Conservation (phyloP, 192 early-diverging fungal genomes). For the Coemansia biformis region DNA sequence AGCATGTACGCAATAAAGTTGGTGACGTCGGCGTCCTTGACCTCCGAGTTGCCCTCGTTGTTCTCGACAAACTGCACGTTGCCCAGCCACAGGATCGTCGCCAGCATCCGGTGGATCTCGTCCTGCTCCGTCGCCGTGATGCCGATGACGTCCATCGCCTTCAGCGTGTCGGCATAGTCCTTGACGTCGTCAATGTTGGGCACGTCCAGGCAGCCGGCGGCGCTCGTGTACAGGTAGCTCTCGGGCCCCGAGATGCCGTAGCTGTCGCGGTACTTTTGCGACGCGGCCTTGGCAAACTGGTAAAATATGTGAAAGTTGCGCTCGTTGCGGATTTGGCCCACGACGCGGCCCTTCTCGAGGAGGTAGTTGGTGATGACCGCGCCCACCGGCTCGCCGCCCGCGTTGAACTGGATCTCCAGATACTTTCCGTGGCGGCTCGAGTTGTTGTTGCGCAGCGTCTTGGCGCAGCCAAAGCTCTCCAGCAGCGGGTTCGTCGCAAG, state of each 20-base stretch:
- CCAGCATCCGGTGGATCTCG: slow-evolving; percentile 85
- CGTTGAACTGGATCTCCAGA: slow-evolving; percentile 96
- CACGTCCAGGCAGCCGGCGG: slow-evolving; percentile 72
- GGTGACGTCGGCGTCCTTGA: slow-evolving; percentile 60
- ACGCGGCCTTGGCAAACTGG: slow-evolving; percentile 77
- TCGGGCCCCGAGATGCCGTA: slow-evolving; percentile 70
- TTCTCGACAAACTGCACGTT: slow-evolving; percentile 87
- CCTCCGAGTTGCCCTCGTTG: slow-evolving; percentile 62
- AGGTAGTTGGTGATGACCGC: slow-evolving; percentile 98
- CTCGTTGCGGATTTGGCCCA: slow-evolving; percentile 88
- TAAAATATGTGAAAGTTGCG: slow-evolving; percentile 99
- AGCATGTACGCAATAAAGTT: slow-evolving; percentile 70
- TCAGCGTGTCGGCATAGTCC: slow-evolving; percentile 83
- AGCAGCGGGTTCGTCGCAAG: slow-evolving; percentile 97
- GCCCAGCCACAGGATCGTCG: slow-evolving; percentile 93
- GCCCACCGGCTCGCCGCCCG: slow-evolving; percentile 87
- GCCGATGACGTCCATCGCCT: slow-evolving; percentile 92
- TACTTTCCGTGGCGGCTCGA: slow-evolving; percentile 99
- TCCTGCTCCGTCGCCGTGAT: slow-evolving; percentile 74
- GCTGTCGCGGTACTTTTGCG: slow-evolving; percentile 62
- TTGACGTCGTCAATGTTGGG: slow-evolving; percentile 87
- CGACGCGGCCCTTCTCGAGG: slow-evolving; percentile 94
- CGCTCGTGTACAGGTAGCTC: slow-evolving; percentile 69
- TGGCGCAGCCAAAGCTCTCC: slow-evolving; percentile 98
- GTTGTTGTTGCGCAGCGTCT: slow-evolving; percentile 98